phyloP scores from a whole-genome alignment of 2,329 filamentous ascomycete species.

The Aspergillus fijiensis region DNA sequence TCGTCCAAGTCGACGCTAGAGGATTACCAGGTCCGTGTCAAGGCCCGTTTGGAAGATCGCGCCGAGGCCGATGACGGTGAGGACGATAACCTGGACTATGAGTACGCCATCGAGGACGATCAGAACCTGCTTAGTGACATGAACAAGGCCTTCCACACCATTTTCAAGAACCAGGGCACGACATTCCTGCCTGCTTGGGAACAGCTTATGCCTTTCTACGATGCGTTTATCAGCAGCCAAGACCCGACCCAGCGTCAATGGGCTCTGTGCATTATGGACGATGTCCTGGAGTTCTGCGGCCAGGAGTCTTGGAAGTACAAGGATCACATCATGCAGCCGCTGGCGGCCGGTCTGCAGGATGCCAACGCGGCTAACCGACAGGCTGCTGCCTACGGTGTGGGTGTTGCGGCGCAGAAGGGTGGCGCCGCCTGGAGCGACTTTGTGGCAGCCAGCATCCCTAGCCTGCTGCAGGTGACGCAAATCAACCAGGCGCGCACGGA shows the following conservation, averaged over 20 bases:
- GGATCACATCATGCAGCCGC: slow-evolving; percentile 79
- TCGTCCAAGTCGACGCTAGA: slow-evolving; percentile 81
- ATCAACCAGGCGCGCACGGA: slow-evolving; percentile 80
- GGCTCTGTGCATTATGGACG: slow-evolving; percentile 98
- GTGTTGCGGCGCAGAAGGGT: slow-evolving; percentile 90
- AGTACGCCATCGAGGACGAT: slow-evolving; percentile 94
- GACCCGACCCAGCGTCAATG: slow-evolving; percentile 95
- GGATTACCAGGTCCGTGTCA: slow-evolving; percentile 88
- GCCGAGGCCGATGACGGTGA: slow-evolving; percentile 84
- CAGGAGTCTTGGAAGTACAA: slow-evolving; percentile 83
- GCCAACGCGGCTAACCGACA: slow-evolving; percentile 87
- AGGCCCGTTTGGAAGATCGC: slow-evolving; percentile 78
- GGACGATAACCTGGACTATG: slow-evolving; percentile 80
- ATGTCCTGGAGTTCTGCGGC: slow-evolving; percentile 96
- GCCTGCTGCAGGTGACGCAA: slow-evolving; percentile 80
- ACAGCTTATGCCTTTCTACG: slow-evolving; percentile 78
- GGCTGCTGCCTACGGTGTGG: slow-evolving; percentile 92
- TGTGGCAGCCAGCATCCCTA: slow-evolving; percentile 73
- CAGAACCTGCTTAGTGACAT: slow-evolving; percentile 96
- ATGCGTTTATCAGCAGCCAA: slow-evolving; percentile 73
- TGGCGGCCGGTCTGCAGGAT: slow-evolving; percentile 83
- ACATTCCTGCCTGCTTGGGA: slow-evolving; percentile 88
- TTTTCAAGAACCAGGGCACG: slow-evolving; percentile 93
- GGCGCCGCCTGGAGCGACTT: slow-evolving; percentile 86
- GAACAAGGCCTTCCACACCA: slow-evolving; percentile 99